A percentile compares a stretch with the other conserved stretches of the same genome.
phyloP scores from a whole-genome alignment of 2,329 filamentous ascomycete genomes.

The Cladosporium oxysporum region DNA sequence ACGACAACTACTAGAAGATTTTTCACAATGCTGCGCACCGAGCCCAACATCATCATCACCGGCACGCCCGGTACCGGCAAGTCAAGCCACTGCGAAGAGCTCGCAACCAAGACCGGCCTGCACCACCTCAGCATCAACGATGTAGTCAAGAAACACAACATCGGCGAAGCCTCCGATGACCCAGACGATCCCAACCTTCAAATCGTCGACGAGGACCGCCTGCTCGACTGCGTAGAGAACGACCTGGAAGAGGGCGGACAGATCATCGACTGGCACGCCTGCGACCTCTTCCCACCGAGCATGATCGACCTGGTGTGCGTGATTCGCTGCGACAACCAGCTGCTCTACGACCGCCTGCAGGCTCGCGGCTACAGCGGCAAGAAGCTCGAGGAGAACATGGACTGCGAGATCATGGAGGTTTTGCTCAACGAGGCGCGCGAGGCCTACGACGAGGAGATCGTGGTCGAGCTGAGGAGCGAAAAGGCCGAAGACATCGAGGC shows the following conservation, averaged over 20 bases:
- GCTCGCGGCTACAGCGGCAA: slow-evolving; percentile 77
- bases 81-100: slow-evolving; percentile 82
- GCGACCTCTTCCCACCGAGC: slow-evolving; percentile 87
- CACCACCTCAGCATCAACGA: slow-evolving; percentile 87
- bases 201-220: slow-evolving; percentile 92
- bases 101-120: slow-evolving; percentile 74
- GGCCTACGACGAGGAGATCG: slow-evolving; percentile 80
- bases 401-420: slow-evolving; percentile 97
- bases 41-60: slow-evolving; percentile 90
- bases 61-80: slow-evolving; percentile 96
- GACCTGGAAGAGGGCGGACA: slow-evolving; percentile 76
- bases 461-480: slow-evolving; percentile 86
- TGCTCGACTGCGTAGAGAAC: slow-evolving; percentile 86
- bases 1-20: slow-evolving; percentile 19
- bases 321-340: slow-evolving; percentile 74
- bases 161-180: slow-evolving; percentile 79
- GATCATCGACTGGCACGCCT: slow-evolving; percentile 97
- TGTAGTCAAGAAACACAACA: slow-evolving; percentile 83
- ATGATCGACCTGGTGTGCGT: slow-evolving; percentile 97
- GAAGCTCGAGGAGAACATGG: slow-evolving; percentile 94
- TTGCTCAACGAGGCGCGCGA: slow-evolving; percentile 87
- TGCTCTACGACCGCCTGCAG: slow-evolving; percentile 81
- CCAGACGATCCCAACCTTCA: slow-evolving; percentile 76
- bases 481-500: slow-evolving; percentile 79
- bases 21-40: slow-evolving; percentile 42